A percentile compares a stretch with the other conserved stretches of the same genome.
Conservation (phyloP, 2,329 filamentous ascomycete species). For the Beauveria bassiana region DNA sequence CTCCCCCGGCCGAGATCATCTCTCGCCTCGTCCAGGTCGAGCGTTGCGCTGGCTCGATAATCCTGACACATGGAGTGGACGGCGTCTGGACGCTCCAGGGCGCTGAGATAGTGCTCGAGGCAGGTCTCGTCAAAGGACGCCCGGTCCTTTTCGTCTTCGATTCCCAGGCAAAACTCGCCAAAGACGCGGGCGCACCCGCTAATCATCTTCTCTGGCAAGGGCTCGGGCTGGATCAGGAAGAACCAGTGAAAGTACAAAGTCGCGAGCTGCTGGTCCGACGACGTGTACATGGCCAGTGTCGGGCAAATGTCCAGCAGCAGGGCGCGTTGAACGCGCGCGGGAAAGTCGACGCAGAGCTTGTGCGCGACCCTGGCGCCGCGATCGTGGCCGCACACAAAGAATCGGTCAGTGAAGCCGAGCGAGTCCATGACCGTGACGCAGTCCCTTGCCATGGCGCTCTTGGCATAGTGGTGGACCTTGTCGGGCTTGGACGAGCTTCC, state of each 20-base stretch:
- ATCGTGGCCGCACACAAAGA: constrained; percentile 48
- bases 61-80: constrained; percentile 48
- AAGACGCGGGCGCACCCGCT: constrained; percentile 29
- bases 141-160: constrained; percentile 24
- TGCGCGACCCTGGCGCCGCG: constrained; percentile 49
- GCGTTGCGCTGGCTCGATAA: constrained; percentile 38
- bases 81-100: constrained; percentile 30
- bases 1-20: constrained; percentile 30
- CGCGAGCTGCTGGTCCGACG: constrained; percentile 34
- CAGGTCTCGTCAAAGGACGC: constrained; percentile 26
- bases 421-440: constrained; percentile 36
- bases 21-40: constrained; percentile 39
- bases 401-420: constrained; percentile 29
- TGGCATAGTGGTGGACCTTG: constrained; percentile 31
- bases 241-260: constrained; percentile 52
- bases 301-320: constrained; percentile 48
- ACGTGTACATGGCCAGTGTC: constrained; percentile 44
- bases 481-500: constrained; percentile 40
- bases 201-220: constrained; percentile 43
- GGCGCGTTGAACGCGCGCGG: constrained; percentile 30
- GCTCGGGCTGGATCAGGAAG: constrained; percentile 44
- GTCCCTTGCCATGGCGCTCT: constrained; percentile 42
- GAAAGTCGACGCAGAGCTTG: constrained; percentile 42
- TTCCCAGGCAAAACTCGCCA: constrained; percentile 35
- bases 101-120: constrained; percentile 33